Base-by-base conservation (phyloP, 2,329 filamentous ascomycete species). In the Nannizziopsis arthrosporioides region DNA sequence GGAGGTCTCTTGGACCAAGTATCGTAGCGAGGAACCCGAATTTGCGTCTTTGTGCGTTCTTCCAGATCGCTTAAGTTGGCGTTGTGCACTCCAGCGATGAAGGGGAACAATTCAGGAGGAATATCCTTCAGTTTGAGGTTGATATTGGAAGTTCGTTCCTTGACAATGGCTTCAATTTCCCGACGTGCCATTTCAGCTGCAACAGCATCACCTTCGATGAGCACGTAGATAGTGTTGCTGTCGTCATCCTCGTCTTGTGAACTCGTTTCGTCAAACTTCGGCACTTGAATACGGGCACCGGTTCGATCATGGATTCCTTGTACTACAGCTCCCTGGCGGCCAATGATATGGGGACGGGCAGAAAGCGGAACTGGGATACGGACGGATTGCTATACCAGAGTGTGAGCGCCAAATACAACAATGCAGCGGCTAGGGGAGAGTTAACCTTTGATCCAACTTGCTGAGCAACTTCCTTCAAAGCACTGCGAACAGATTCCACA, bases 21-120 rank as follows among this genome's bases (percentile, higher is more conserved):
- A 63, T 86, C 79, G 65, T 93, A 85, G 44, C 84, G 76, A 38
- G 92, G 92, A 41, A 98, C 82, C 49, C 85, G 79, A 54, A 98
- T 75, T 62, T 85, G 82, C 32, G 94, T 74, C 53, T 86, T 85
- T 53, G 82, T 83, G 53, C 77, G 77, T 51, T 80, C 70, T 65
- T 90, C 84, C 45, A 94, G 73, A 34, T 76, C 75, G 54, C 78
- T 74, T 48, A 86, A 69, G 44, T 79, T 71, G 41, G 76, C 72
- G 62, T 88, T 85, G 63, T 84, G 77, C 8, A 82, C 79, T 42
- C 88, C 88, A 18, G 87, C 83, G 64, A 98, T 82, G 72, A 98
- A 98, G 45, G 90, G 90, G 68, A 92, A 98, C 67, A 92, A 93
- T 63, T 94, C 88, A 19, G 87, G 78, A 6, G 92, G 89, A 51